Percentiles rank a stretch among this genome's conserved stretches.
phyloP scores from a whole-genome alignment of 176 grass and related monocot genomes.

The Urochloa ruziziensis region DNA sequence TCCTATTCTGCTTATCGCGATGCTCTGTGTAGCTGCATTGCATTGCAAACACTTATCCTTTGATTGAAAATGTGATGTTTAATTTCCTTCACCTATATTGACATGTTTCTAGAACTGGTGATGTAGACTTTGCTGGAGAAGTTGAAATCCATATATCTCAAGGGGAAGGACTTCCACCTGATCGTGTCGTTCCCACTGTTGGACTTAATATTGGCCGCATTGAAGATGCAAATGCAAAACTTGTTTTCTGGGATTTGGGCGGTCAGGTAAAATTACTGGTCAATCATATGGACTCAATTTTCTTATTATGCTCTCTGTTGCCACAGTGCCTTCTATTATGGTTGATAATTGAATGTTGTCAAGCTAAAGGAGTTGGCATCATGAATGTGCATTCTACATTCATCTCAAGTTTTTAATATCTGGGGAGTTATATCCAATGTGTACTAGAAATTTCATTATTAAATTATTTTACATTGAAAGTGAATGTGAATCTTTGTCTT shows the following conservation, averaged over 20 bases:
- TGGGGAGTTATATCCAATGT: too few relatives aligned
- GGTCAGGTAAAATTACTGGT: conserved; percentile 70
- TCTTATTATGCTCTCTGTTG: background rate
- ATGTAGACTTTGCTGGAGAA: conserved; percentile 85
- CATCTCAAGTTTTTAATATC: background rate
- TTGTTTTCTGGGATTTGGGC: conserved; percentile 96
- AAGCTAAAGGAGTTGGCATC: background rate
- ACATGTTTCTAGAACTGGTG: conserved; percentile 9
- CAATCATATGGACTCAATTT: background rate
- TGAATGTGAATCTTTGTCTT: background rate
- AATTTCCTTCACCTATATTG: background rate
- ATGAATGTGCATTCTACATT: background rate
- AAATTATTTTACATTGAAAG: background rate
- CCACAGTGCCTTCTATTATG: background rate
- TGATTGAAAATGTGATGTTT: background rate
- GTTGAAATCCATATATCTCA: conserved; percentile 74
- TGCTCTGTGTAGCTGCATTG: background rate
- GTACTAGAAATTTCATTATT: too few relatives aligned
- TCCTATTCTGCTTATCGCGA: background rate
- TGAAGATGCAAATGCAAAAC: conserved; percentile 78
- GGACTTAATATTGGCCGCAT: conserved; percentile 91
- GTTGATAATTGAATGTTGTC: background rate
- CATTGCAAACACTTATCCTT: background rate
- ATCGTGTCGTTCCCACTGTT: conserved; percentile 85
- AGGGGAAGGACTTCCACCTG: conserved; percentile 73